Conservation (phyloP, 805 yeast species). For the Candida schatavii region DNA sequence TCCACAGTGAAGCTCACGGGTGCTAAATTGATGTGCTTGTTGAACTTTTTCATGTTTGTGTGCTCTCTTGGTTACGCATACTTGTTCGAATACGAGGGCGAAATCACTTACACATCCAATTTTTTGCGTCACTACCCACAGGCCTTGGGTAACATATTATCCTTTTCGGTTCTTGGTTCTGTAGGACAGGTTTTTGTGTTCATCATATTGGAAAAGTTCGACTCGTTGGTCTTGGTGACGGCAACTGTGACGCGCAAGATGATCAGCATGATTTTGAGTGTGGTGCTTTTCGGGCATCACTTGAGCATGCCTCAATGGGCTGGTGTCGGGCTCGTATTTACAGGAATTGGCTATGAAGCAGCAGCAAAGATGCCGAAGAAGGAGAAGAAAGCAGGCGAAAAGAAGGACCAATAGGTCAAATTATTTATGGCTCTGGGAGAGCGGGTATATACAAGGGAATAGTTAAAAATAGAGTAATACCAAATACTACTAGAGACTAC, state of each 20-base stretch:
- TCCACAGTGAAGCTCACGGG: conserved; percentile 56
- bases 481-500: too few species aligned
- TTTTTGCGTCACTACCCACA: conserved; percentile 53
- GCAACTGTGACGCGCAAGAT: conserved; percentile 96
- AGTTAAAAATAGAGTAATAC: too few species aligned
- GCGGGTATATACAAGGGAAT: too few species aligned
- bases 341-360: conserved; percentile 84
- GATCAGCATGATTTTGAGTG: conserved; percentile 91
- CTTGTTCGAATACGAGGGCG: conserved; percentile 39
- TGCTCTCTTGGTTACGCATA: conserved; percentile 51
- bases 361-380: conserved; percentile 20
- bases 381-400: too few species aligned
- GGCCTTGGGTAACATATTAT: conserved; percentile 55
- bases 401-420: too few species aligned
- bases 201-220: conserved; percentile 76
- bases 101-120: conserved; percentile 44
- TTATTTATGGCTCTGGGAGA: too few species aligned
- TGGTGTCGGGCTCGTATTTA: conserved; percentile 78
- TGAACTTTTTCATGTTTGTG: conserved; percentile 43
- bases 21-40: conserved; percentile 80
- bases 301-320: conserved; percentile 66
- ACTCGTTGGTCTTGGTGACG: conserved; percentile 80
- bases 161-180: conserved; percentile 79
- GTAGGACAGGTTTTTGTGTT: conserved; percentile 94
- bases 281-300: conserved; percentile 78